Evolutionary conservation across 495 filamentous ascomycete species (phyloP).

Genomic region (Cladorrhinum samala): DNA sequence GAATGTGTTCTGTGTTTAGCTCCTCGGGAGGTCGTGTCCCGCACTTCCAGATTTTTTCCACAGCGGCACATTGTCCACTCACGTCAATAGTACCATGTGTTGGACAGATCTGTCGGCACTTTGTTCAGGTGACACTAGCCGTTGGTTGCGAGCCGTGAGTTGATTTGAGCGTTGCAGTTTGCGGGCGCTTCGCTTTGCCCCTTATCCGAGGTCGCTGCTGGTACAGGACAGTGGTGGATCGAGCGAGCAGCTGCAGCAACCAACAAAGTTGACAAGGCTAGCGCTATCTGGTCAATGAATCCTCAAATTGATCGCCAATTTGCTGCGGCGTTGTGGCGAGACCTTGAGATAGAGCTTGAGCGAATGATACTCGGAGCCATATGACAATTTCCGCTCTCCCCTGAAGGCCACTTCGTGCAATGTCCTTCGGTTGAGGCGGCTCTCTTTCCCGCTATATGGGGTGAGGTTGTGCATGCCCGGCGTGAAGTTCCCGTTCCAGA

Average conservation of each 20-base stretch:
- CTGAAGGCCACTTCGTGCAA: neutral
- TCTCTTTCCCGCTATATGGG: neutral
- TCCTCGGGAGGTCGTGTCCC: neutral
- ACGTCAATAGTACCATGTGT: neutral
- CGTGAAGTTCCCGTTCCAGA: neutral
- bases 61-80: neutral
- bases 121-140: neutral
- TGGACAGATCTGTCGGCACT: neutral
- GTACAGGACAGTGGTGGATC: neutral
- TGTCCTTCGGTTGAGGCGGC: neutral
- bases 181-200: neutral
- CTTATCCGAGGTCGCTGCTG: neutral
- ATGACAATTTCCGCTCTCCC: neutral
- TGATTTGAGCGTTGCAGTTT: neutral
- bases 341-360: neutral
- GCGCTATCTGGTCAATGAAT: neutral
- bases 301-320: conserved; percentile 2
- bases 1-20: neutral
- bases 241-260: neutral
- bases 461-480: neutral
- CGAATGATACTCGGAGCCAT: neutral
- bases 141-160: neutral
- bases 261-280: neutral
- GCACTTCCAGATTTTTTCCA: neutral
- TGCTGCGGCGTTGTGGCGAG: neutral